Percentiles rank a stretch among this genome's conserved stretches.
Evolutionary conservation across 2,329 filamentous ascomycete genomes (phyloP).

Genomic region (Talaromyces sp.): DNA sequence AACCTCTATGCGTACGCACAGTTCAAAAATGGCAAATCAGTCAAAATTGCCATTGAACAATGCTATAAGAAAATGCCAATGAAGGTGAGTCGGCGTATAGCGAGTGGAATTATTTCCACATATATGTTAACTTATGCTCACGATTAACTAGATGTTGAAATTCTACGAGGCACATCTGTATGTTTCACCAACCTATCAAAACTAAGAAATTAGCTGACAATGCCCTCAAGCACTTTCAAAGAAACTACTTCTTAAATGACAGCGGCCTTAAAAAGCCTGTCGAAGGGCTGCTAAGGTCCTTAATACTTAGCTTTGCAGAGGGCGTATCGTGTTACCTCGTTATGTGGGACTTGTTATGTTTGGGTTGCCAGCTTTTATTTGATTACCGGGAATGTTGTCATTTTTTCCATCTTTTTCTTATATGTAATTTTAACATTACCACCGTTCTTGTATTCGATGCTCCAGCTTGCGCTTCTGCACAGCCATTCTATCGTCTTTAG

Average conservation of each 20-base stretch:
- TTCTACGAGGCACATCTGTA: slow-evolving; percentile 47
- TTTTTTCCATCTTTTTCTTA: neutral
- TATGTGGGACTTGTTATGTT: neutral
- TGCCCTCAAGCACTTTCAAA: neutral
- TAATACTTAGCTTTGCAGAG: neutral
- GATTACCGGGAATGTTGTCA: neutral
- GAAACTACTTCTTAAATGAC: neutral
- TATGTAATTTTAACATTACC: neutral
- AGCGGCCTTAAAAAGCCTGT: neutral
- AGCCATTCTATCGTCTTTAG: neutral
- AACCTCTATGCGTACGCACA: slow-evolving; percentile 13
- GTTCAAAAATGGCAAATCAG: slow-evolving; percentile 41
- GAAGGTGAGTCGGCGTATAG: slow-evolving; percentile 24
- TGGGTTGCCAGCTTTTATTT: neutral
- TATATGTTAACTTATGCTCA: neutral
- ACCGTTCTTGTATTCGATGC: neutral
- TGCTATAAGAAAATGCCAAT: slow-evolving; percentile 40
- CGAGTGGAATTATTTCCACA: neutral
- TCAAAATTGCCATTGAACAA: slow-evolving; percentile 35
- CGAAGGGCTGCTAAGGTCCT: neutral
- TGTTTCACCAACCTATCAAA: slow-evolving; percentile 14
- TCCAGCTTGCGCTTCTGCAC: neutral
- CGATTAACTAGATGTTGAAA: slow-evolving; percentile 36
- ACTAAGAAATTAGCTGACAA: neutral
- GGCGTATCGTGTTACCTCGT: neutral